phyloP scores from a whole-genome alignment of 2,329 filamentous ascomycete species.

The Coniochaeta sp. region DNA sequence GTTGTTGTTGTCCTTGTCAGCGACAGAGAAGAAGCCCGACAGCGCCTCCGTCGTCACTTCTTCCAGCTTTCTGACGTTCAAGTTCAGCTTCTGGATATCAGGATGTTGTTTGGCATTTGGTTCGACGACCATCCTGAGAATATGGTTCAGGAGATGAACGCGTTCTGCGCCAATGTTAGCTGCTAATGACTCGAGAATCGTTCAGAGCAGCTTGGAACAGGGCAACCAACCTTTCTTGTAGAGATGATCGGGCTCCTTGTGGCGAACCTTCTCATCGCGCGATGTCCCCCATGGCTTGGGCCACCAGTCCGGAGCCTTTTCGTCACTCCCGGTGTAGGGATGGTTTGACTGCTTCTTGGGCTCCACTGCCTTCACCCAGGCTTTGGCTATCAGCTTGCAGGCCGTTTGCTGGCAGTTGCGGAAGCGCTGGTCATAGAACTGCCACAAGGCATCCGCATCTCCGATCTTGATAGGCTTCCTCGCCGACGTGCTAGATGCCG shows the following conservation, averaged over 20 bases:
- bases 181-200: neutral
- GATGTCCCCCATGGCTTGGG: slow-evolving; percentile 46
- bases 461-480: slow-evolving; percentile 43
- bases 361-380: slow-evolving; percentile 68
- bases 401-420: slow-evolving; percentile 62
- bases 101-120: slow-evolving; percentile 41
- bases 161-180: slow-evolving; percentile 37
- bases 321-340: slow-evolving; percentile 61
- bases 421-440: slow-evolving; percentile 55
- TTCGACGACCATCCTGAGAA: slow-evolving; percentile 49
- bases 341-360: slow-evolving; percentile 72
- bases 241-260: slow-evolving; percentile 69
- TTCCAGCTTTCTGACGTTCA: slow-evolving; percentile 50
- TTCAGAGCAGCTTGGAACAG: neutral
- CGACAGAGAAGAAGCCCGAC: slow-evolving; percentile 49
- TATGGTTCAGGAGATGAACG: slow-evolving; percentile 51
- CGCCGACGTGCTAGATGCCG: slow-evolving; percentile 26
- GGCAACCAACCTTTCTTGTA: slow-evolving; percentile 52
- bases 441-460: slow-evolving; percentile 45
- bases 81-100: slow-evolving; percentile 43
- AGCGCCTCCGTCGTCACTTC: slow-evolving; percentile 51
- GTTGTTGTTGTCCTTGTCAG: slow-evolving; percentile 43
- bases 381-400: slow-evolving; percentile 67
- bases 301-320: slow-evolving; percentile 61
- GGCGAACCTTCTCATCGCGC: slow-evolving; percentile 49